phyloP scores from a whole-genome alignment of 2,329 filamentous ascomycete species.

The Dactylellina sp. region DNA sequence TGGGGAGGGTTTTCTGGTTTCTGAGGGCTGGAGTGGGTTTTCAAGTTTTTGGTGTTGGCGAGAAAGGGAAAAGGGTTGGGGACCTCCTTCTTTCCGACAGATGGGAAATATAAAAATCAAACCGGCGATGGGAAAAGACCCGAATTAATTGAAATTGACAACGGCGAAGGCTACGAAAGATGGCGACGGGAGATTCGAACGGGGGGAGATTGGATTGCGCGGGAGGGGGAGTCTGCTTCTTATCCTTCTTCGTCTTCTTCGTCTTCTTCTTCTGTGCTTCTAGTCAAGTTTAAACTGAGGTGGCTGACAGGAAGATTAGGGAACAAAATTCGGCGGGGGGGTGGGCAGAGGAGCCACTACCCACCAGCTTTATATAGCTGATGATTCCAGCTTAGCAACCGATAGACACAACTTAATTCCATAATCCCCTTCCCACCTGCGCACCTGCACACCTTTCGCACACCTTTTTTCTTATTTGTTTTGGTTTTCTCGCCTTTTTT shows the following conservation, averaged over 20 bases:
- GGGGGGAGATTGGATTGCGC: too few species aligned
- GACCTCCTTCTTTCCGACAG: slow-evolving; percentile 22
- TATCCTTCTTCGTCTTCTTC: too few species aligned
- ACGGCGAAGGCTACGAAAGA: neutral
- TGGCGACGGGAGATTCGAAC: slow-evolving; percentile 20
- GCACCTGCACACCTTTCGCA: too few species aligned
- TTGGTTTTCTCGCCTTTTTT: slow-evolving; percentile 4
- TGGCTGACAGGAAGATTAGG: slow-evolving; percentile 33
- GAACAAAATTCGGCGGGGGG: slow-evolving; percentile 30
- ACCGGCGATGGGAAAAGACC: slow-evolving; percentile 24
- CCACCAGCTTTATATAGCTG: slow-evolving; percentile 22
- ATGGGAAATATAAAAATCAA: slow-evolving; percentile 21
- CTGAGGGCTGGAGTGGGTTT: neutral
- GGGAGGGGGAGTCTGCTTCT: too few species aligned
- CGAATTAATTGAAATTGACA: slow-evolving; percentile 6
- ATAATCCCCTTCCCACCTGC: slow-evolving; percentile 9
- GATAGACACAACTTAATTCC: slow-evolving; percentile 9
- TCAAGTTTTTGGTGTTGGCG: slow-evolving; percentile 7
- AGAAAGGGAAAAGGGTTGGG: neutral
- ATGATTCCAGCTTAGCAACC: slow-evolving; percentile 16
- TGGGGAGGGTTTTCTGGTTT: slow-evolving; percentile 17
- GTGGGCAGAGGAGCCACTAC: slow-evolving; percentile 6
- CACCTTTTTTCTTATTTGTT: slow-evolving; percentile 19
- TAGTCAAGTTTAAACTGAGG: too few species aligned
- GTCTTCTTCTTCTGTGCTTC: too few species aligned